Evolutionary conservation across 768 basidiomycete species (phyloP).

Genomic region (Tricholomella constricta): DNA sequence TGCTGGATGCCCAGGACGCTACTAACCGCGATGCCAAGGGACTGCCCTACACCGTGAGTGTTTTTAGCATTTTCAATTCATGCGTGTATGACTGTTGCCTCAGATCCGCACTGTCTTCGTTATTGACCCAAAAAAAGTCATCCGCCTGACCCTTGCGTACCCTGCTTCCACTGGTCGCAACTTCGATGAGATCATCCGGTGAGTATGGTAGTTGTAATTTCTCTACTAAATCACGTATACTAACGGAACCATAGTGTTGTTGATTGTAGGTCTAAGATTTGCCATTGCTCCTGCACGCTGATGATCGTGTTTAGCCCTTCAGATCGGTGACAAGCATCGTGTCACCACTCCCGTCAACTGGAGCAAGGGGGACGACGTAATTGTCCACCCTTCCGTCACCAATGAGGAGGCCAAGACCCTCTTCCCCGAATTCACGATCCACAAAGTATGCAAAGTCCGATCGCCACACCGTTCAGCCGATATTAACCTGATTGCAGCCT

Average conservation of each 20-base stretch:
- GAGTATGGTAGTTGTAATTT: slow-evolving; percentile 18
- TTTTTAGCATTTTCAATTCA: not conserved
- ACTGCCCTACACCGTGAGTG: slow-evolving; percentile 85
- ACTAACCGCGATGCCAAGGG: slow-evolving; percentile 87
- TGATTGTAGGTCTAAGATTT: slow-evolving; percentile 51
- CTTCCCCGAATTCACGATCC: slow-evolving; percentile 81
- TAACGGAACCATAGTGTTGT: slow-evolving; percentile 53
- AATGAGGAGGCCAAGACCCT: slow-evolving; percentile 90
- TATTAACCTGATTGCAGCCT: slow-evolving; percentile 47
- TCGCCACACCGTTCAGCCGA: slow-evolving; percentile 3
- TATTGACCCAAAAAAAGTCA: slow-evolving; percentile 95
- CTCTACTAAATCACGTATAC: slow-evolving; percentile 7
- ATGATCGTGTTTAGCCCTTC: slow-evolving; percentile 59
- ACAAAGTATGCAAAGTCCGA: slow-evolving; percentile 56
- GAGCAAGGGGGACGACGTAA: slow-evolving; percentile 91
- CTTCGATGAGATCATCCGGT: slow-evolving; percentile 68
- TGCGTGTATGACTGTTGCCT: not conserved
- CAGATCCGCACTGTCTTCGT: slow-evolving; percentile 96
- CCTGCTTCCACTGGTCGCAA: slow-evolving; percentile 96
- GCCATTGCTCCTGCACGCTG: slow-evolving; percentile 39
- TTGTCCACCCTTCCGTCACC: slow-evolving; percentile 82
- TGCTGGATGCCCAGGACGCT: slow-evolving; percentile 94
- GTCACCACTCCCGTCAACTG: slow-evolving; percentile 95
- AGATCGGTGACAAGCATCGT: slow-evolving; percentile 84
- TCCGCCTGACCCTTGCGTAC: slow-evolving; percentile 88